Base-by-base conservation (phyloP, 2,329 filamentous ascomycete genomes). In the Alternaria sp. region DNA sequence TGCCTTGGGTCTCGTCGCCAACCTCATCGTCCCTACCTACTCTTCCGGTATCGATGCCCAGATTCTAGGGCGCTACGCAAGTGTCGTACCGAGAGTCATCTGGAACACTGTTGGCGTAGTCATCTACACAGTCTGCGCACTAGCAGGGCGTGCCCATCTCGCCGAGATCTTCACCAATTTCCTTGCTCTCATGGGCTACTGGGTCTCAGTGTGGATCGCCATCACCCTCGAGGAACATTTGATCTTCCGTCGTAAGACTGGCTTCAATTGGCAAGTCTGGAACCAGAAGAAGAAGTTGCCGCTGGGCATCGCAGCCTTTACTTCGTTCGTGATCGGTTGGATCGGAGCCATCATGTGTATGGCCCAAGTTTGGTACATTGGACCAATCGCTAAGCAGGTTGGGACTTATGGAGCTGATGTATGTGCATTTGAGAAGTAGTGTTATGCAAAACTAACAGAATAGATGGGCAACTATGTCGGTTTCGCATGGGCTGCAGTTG, bases 171-270 rank as follows among this genome's bases (percentile, higher is more conserved):
- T 91, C 73, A 88, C 87, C 11, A 91, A 91, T 73, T 91, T 91
- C 74, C 82, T 91, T 6, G 88, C 88, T 0, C 79, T 91, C 21
- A 91, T 91, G 87, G 90, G 89, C 2, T 91, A 91, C 77, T 91
- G 88, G 89, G 84, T 90, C 15, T 84, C 84, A 13, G 87, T 90
- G 47, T 90, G 88, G 87, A 83, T 90, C 19, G 84, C 85, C 2
- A 89, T 91, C 50, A 81, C 87, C 2, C 76, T 89, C 3, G 84
- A 88, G 71, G 90, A 92, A 72, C 85, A 89, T 52, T 74, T 89
- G 19, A 81, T 91, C 52, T 91, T 91, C 75, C 83, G 88, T 2
- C 79, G 82, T 4, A 81, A 76, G 52, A 73, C 70, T 1, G 81
- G 81, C 5, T 91, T 87, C 77, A 85, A 88, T 65, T 91, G 89